Evolutionary conservation across 2,329 filamentous ascomycete species (phyloP).

Genomic region (Grosmannia huntii): DNA sequence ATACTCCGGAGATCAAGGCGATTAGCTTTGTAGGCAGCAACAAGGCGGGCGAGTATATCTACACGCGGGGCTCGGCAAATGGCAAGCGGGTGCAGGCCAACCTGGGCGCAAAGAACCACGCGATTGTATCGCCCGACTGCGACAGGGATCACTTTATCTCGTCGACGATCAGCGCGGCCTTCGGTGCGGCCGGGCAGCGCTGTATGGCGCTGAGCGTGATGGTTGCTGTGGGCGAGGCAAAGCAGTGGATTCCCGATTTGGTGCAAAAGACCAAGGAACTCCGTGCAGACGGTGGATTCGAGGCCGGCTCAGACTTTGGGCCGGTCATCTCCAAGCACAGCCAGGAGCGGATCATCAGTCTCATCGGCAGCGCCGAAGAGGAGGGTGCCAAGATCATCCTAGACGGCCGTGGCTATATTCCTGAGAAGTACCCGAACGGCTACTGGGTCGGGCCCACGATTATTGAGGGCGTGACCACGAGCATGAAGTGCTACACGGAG

Average conservation of each 20-base stretch:
- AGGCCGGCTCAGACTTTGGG: conserved; percentile 64
- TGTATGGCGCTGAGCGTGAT: conserved; percentile 79
- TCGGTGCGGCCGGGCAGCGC: conserved; percentile 71
- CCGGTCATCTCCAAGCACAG: conserved; percentile 69
- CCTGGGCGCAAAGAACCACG: conserved; percentile 80
- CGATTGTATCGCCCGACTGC: conserved; percentile 68
- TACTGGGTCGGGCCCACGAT: conserved; percentile 78
- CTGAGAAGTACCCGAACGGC: conserved; percentile 65
- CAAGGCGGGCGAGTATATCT: conserved; percentile 83
- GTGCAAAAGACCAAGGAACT: conserved; percentile 62
- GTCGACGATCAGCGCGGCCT: conserved; percentile 69
- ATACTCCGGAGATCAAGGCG: conserved; percentile 74
- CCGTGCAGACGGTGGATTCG: conserved; percentile 68
- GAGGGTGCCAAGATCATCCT: conserved; percentile 71
- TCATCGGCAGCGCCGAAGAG: conserved; percentile 64
- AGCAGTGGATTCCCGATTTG: conserved; percentile 67
- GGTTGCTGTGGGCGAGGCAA: conserved; percentile 73
- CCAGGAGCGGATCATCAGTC: conserved; percentile 60
- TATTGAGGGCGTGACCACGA: conserved; percentile 64
- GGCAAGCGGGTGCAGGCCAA: conserved; percentile 84
- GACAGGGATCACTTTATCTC: conserved; percentile 84
- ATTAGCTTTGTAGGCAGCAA: conserved; percentile 77
- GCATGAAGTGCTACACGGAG: conserved; percentile 73
- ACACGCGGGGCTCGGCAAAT: conserved; percentile 60
- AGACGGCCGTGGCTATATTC: conserved; percentile 63